These are phyloP conservation scores for Rossbeevera mucosa DNA, from an alignment of 768 basidiomycete genomes.

Conservation along the genomic window DNA sequence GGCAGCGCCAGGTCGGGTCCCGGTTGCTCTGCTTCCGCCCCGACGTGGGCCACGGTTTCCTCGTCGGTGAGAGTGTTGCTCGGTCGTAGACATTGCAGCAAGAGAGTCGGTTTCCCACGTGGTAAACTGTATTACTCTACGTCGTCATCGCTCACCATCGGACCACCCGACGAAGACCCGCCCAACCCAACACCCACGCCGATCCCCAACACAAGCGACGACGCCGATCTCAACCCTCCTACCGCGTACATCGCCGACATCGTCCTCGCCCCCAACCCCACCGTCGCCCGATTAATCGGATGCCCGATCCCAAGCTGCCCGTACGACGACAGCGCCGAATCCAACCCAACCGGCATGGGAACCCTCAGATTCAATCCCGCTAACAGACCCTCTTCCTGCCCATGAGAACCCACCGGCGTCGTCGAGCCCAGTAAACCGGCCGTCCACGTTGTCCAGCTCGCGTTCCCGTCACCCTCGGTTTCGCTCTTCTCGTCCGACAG, in stretches of 20 bases:
- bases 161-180: constrained; percentile 7
- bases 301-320: constrained; percentile 18
- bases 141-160: not conserved
- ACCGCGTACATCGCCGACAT: constrained; percentile 62
- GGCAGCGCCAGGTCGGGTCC: constrained; percentile 1
- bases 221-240: constrained; percentile 44
- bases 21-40: constrained; percentile 11
- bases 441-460: constrained; percentile 48
- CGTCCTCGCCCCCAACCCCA: constrained; percentile 35
- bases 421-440: constrained; percentile 45
- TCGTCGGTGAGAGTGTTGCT: constrained; percentile 8
- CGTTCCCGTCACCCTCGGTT: not conserved
- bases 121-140: too few relatives aligned
- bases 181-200: constrained; percentile 22
- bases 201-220: constrained; percentile 21
- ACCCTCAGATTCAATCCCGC: constrained; percentile 48
- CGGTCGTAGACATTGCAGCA: constrained; percentile 5
- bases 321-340: constrained; percentile 2
- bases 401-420: not conserved
- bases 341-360: constrained; percentile 44
- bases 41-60: constrained; percentile 20
- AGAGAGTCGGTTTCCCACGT: not conserved
- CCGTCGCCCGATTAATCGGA: constrained; percentile 8
- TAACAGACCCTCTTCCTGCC: too few relatives aligned
- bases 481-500: not conserved